Percentiles rank a stretch among this genome's conserved stretches.
Evolutionary conservation across 208 protist genomes (phyloP).

Genomic region (Wallacemonas sp.): DNA sequence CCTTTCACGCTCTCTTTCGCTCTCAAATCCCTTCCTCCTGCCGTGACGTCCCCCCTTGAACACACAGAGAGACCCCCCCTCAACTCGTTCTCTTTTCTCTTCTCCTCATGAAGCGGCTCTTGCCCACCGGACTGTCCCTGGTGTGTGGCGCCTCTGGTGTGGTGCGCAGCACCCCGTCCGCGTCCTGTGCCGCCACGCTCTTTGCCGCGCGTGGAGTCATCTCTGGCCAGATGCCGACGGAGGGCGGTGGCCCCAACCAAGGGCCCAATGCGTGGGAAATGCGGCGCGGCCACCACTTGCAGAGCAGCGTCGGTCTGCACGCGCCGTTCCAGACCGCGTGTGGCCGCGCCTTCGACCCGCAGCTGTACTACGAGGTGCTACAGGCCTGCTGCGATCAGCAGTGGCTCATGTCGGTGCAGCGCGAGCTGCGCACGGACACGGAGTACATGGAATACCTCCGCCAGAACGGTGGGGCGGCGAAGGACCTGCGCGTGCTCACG

Average conservation of each 20-base stretch:
- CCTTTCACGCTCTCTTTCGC: too few relatives aligned
- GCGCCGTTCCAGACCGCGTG: conserved; percentile 69
- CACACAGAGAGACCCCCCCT: too few relatives aligned
- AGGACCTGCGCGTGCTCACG: conserved; percentile 62
- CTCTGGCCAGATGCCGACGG: conserved; percentile 59
- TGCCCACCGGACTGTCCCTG: background rate
- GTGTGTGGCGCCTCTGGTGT: background rate
- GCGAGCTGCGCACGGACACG: conserved; percentile 62
- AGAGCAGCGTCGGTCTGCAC: conserved; percentile 75
- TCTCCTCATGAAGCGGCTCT: conserved; percentile 9
- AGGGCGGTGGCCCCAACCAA: conserved; percentile 19
- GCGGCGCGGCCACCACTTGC: conserved; percentile 72
- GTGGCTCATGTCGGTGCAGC: conserved; percentile 87
- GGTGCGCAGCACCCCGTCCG: too few relatives aligned
- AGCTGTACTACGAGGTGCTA: conserved; percentile 81
- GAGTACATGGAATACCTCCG: conserved; percentile 80
- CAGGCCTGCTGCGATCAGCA: conserved; percentile 86
- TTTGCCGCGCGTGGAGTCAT: conserved; percentile 37
- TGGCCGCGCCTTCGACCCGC: conserved; percentile 77
- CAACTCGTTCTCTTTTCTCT: too few relatives aligned
- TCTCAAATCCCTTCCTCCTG: background rate
- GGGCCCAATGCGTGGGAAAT: conserved; percentile 46
- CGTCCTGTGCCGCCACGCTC: background rate
- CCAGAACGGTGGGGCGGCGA: conserved; percentile 69
- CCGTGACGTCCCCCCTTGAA: too few relatives aligned